phyloP scores from a whole-genome alignment of 2,329 filamentous ascomycete species.

The Pseudopyrenochaeta lycopersici region DNA sequence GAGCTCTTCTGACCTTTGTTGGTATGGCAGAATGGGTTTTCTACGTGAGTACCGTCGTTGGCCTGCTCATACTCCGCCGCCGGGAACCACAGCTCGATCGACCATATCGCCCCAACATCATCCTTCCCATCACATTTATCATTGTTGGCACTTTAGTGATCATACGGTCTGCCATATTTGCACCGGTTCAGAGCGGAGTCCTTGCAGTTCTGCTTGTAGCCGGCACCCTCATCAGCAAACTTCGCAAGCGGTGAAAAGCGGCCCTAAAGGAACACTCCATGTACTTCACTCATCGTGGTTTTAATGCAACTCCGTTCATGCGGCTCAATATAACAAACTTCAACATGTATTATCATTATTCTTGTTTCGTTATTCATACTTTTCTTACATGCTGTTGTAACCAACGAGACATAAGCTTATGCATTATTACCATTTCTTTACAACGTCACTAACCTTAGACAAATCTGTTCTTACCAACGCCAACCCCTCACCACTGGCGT shows the following conservation, averaged over 20 bases:
- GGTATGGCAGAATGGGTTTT: conserved; percentile 63
- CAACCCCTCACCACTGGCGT: neutral
- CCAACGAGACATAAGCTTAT: too few species aligned
- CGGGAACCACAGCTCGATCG: conserved; percentile 64
- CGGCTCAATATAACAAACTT: neutral
- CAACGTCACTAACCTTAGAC: neutral
- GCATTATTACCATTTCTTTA: neutral
- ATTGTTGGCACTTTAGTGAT: conserved; percentile 69
- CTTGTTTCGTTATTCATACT: too few species aligned
- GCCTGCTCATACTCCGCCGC: conserved; percentile 65
- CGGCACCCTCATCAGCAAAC: conserved; percentile 53
- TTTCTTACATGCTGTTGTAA: too few species aligned
- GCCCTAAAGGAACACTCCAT: too few species aligned
- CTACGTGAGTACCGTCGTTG: conserved; percentile 70
- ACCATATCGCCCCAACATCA: conserved; percentile 64
- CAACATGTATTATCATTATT: neutral
- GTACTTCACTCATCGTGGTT: too few species aligned
- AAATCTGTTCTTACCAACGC: neutral
- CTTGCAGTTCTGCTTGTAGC: conserved; percentile 62
- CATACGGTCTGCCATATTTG: conserved; percentile 66
- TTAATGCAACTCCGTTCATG: too few species aligned
- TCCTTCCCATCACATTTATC: conserved; percentile 63
- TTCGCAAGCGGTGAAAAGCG: conserved; percentile 21
- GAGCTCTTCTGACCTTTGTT: conserved; percentile 65
- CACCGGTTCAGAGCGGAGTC: conserved; percentile 62